Evolutionary conservation across 257 asterid genomes (phyloP).

Genomic region (Thymus quinquecostatus): DNA sequence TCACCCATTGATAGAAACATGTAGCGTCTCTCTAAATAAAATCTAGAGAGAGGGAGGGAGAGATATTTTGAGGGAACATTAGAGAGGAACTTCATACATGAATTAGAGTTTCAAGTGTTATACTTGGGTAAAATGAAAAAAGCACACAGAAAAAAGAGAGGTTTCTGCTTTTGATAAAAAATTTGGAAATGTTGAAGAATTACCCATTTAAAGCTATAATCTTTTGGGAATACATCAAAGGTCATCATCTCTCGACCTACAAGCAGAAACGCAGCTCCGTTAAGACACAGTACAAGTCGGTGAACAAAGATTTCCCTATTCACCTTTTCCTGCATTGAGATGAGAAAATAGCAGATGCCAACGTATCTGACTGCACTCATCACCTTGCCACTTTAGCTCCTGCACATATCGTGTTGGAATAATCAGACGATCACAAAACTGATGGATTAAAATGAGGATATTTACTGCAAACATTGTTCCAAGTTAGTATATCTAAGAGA

Average conservation of each 20-base stretch:
- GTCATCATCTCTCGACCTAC: conserved; percentile 32
- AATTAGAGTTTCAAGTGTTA: not conserved
- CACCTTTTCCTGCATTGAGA: conserved; percentile 23
- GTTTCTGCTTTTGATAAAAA: not conserved
- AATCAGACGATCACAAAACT: not conserved
- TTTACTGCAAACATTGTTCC: not conserved
- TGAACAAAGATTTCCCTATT: conserved; percentile 13
- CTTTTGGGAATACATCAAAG: conserved; percentile 19
- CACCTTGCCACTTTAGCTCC: conserved; percentile 20
- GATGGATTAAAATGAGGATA: not conserved
- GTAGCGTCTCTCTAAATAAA: too few relatives aligned
- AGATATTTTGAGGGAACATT: not conserved
- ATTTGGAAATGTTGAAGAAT: conserved; percentile 3
- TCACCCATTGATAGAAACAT: too few relatives aligned
- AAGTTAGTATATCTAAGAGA: not conserved
- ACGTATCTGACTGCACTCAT: not conserved
- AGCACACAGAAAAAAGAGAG: not conserved
- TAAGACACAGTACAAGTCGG: conserved; percentile 1
- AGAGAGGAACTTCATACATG: not conserved
- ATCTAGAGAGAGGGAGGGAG: too few relatives aligned
- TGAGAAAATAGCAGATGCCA: not conserved
- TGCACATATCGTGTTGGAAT: conserved; percentile 4
- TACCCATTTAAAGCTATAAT: conserved; percentile 22
- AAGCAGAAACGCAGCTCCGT: conserved; percentile 25
- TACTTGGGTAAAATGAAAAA: not conserved